These are phyloP conservation scores for Begonia peltatifolia DNA, from an alignment of 306 rosid genomes.

Conservation along the genomic window DNA sequence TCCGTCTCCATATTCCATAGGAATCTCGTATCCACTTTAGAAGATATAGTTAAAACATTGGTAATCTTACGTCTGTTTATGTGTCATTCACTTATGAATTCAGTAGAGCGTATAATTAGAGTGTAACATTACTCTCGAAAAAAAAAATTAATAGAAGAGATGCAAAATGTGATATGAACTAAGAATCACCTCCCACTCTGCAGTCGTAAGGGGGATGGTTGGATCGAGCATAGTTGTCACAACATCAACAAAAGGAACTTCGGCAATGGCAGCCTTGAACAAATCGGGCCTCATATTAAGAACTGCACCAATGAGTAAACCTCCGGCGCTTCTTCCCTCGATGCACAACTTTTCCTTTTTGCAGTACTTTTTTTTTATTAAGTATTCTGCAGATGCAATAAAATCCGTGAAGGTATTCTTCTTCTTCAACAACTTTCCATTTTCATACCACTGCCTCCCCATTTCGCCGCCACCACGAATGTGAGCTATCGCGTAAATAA, in stretches of 20 bases:
- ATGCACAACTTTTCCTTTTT: slow-evolving; percentile 67
- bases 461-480: slow-evolving; percentile 95
- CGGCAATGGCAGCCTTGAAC: slow-evolving; percentile 83
- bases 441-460: slow-evolving; percentile 98
- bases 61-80: too few species aligned
- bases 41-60: too few species aligned
- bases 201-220: slow-evolving; percentile 86
- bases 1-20: too few species aligned
- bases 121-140: too few species aligned
- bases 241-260: slow-evolving; percentile 96
- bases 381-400: slow-evolving; percentile 77
- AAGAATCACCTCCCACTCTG: slow-evolving; percentile 84
- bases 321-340: slow-evolving; percentile 94
- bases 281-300: slow-evolving; percentile 95
- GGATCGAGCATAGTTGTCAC: slow-evolving; percentile 98
- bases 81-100: too few species aligned
- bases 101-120: too few species aligned
- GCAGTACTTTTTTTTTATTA: slow-evolving; percentile 58
- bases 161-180: not conserved
- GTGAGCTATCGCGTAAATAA: slow-evolving; percentile 79
- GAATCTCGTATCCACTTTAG: too few species aligned
- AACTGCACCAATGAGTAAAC: slow-evolving; percentile 87
- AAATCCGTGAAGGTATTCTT: slow-evolving; percentile 85
- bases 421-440: slow-evolving; percentile 81
- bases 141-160: too few species aligned